These are phyloP conservation scores for Oryza longistaminata DNA, from an alignment of 176 grass and related monocot species.

Conservation along the genomic window DNA sequence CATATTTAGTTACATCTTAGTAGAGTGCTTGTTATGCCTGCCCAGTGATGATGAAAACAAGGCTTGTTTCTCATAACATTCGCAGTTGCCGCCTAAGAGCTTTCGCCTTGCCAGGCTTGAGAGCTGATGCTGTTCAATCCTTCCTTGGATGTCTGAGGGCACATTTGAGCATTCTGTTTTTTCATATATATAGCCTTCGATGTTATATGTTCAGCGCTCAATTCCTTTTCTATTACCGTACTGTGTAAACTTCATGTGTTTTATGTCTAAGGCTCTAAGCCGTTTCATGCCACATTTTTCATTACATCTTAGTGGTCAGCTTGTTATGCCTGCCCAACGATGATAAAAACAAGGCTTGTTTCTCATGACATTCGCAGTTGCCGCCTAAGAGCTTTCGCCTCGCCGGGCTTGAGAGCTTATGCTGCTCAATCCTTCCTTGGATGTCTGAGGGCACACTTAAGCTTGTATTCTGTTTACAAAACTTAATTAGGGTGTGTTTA, in stretches of 20 bases:
- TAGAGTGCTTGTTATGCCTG: no score
- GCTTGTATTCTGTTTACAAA: neutral
- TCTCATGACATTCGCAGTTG: slow-evolving; percentile 37
- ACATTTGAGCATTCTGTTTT: neutral
- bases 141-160: slow-evolving; percentile 13
- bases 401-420: slow-evolving; percentile 23
- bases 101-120: slow-evolving; percentile 64
- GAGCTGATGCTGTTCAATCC: slow-evolving; percentile 33
- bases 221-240: neutral
- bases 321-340: neutral
- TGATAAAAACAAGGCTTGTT: slow-evolving; percentile 33
- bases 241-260: neutral
- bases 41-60: neutral
- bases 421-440: slow-evolving; percentile 10
- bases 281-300: neutral
- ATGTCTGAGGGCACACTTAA: neutral
- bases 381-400: slow-evolving; percentile 35
- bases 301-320: neutral
- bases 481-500: no score
- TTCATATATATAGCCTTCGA: neutral
- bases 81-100: slow-evolving; percentile 62
- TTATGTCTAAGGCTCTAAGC: neutral
- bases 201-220: neutral
- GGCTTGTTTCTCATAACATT: slow-evolving; percentile 77
- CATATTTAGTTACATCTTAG: no score